phyloP scores from a whole-genome alignment of 208 protist species.

The Leishmania turanica region DNA sequence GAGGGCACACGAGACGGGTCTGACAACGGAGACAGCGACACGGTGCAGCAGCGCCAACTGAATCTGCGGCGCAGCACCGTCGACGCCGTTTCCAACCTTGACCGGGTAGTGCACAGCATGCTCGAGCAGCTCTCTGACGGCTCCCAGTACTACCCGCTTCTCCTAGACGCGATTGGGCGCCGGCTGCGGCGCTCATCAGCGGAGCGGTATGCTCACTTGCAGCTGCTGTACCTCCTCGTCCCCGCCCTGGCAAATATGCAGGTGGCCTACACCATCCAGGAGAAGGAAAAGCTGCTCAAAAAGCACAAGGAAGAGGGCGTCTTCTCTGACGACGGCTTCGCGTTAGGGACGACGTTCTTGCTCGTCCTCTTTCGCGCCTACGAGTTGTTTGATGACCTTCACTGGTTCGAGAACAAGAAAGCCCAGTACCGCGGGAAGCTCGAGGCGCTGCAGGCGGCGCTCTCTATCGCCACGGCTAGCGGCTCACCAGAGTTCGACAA shows the following conservation, averaged over 20 bases:
- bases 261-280: slow-evolving; percentile 92
- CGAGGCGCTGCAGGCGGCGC: slow-evolving; percentile 20
- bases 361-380: slow-evolving; percentile 95
- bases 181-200: slow-evolving; percentile 40
- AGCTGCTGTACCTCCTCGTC: slow-evolving; percentile 96
- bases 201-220: slow-evolving; percentile 77
- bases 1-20: slow-evolving; percentile 3
- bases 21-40: slow-evolving; percentile 7
- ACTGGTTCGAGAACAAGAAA: slow-evolving; percentile 94
- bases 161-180: slow-evolving; percentile 92
- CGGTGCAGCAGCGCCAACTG: slow-evolving; percentile 14
- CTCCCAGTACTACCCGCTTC: slow-evolving; percentile 95
- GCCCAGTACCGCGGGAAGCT: slow-evolving; percentile 18
- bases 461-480: slow-evolving; percentile 12
- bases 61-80: slow-evolving; percentile 32
- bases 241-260: slow-evolving; percentile 95
- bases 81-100: slow-evolving; percentile 73
- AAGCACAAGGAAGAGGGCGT: slow-evolving; percentile 81
- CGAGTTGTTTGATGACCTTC: slow-evolving; percentile 93
- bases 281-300: slow-evolving; percentile 95
- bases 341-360: slow-evolving; percentile 95
- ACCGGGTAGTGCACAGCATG: slow-evolving; percentile 81
- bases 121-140: slow-evolving; percentile 91
- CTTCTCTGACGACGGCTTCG: slow-evolving; percentile 98
- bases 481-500: slow-evolving; percentile 48